These are phyloP conservation scores for Ceratocystis cubensis DNA, from an alignment of 2,329 filamentous ascomycete genomes.

Conservation along the genomic window DNA sequence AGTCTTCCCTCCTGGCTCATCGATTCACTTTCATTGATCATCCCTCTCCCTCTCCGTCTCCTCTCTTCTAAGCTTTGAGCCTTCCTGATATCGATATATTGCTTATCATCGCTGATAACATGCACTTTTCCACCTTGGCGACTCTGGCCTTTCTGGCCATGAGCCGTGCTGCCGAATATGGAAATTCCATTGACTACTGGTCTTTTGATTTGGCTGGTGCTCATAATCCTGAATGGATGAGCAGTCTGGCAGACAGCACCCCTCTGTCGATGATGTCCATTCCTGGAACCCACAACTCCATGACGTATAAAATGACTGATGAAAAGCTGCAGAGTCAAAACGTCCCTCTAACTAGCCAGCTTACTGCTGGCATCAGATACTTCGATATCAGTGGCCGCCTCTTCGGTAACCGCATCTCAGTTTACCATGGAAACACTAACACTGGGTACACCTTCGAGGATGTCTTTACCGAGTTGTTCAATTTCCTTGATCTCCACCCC, in stretches of 20 bases:
- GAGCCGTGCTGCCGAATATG: background rate
- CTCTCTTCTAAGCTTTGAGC: background rate
- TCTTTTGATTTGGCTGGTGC: conserved; percentile 33
- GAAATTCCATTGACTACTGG: too few species aligned
- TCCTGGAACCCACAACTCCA: conserved; percentile 42
- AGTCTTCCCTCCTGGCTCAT: background rate
- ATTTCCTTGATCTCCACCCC: conserved; percentile 30
- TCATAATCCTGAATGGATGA: conserved; percentile 34
- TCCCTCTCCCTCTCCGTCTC: background rate
- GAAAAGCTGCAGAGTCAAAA: too few species aligned
- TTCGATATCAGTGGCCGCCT: conserved; percentile 38
- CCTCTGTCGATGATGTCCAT: conserved; percentile 36
- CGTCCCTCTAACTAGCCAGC: conserved; percentile 30
- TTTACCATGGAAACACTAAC: conserved; percentile 36
- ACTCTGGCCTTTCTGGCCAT: background rate
- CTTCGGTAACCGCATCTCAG: conserved; percentile 32
- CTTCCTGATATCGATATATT: background rate
- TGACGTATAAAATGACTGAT: conserved; percentile 37
- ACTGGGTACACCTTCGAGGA: conserved; percentile 35
- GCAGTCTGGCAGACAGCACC: conserved; percentile 30
- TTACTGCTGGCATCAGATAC: conserved; percentile 37
- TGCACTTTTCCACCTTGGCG: background rate
- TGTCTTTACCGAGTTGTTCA: conserved; percentile 33
- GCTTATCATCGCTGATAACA: background rate
- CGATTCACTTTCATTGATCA: background rate